Conservation (phyloP, 169 alveolate species). For the Toxoplasma gondii region DNA sequence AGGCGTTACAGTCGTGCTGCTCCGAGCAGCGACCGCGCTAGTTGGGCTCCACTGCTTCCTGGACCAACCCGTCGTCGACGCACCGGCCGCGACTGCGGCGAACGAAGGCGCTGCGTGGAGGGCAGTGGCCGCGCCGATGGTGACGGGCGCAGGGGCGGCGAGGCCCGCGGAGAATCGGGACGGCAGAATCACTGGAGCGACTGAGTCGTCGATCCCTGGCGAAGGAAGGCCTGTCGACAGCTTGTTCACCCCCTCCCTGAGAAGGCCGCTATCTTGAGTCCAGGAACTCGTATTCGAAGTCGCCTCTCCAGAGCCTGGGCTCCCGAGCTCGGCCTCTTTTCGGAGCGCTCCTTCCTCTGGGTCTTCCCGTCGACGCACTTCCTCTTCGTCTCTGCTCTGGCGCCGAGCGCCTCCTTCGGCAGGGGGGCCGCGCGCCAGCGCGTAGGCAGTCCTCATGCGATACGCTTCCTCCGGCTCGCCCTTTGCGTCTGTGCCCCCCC, state of each 20-base stretch:
- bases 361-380: neutral
- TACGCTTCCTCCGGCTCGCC: neutral
- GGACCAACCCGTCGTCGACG: neutral
- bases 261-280: too few species aligned
- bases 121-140: neutral
- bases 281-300: neutral
- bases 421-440: neutral
- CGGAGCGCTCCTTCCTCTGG: neutral
- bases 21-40: neutral
- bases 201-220: neutral
- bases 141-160: neutral
- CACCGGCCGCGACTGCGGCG: slow-evolving; percentile 10
- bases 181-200: neutral
- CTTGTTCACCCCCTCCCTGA: too few species aligned
- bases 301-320: neutral
- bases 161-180: neutral
- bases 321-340: neutral
- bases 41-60: neutral
- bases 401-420: neutral
- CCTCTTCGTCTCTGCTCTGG: neutral
- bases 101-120: neutral
- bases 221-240: too few species aligned
- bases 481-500: neutral
- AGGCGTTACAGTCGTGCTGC: neutral
- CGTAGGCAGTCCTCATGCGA: neutral